These are phyloP conservation scores for Arthroderma sp. DNA, from an alignment of 2,329 filamentous ascomycete species.

Conservation along the genomic window DNA sequence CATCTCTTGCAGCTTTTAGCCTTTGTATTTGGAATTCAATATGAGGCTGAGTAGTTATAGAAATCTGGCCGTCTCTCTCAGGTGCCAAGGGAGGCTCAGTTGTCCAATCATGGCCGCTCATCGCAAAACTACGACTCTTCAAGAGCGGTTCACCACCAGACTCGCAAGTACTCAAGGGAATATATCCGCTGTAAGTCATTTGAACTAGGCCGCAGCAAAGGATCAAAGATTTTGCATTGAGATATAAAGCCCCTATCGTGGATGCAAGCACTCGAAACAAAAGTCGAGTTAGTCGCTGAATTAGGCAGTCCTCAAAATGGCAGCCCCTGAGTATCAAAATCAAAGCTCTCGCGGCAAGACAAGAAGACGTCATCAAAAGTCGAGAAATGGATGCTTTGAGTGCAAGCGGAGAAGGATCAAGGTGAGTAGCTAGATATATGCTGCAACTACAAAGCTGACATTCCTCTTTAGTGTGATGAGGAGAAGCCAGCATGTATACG, in stretches of 20 bases:
- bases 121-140: not conserved
- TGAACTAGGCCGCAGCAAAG: not conserved
- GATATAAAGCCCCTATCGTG: not conserved
- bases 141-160: not conserved
- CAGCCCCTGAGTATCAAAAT: not conserved
- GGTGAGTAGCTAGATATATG: not conserved
- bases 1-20: not conserved
- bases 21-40: conserved; percentile 2
- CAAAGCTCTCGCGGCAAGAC: not conserved
- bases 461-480: conserved; percentile 5
- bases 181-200: not conserved
- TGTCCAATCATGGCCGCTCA: not conserved
- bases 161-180: not conserved
- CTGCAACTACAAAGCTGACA: not conserved
- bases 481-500: conserved; percentile 6
- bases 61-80: not conserved
- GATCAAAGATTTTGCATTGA: not conserved
- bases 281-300: no score
- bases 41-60: not conserved
- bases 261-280: not conserved
- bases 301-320: not conserved
- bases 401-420: conserved; percentile 7
- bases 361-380: conserved; percentile 7
- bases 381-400: conserved; percentile 7
- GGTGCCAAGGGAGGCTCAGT: not conserved